Evolutionary conservation across 768 basidiomycete genomes (phyloP).

Genomic region (Mycena floridula): DNA sequence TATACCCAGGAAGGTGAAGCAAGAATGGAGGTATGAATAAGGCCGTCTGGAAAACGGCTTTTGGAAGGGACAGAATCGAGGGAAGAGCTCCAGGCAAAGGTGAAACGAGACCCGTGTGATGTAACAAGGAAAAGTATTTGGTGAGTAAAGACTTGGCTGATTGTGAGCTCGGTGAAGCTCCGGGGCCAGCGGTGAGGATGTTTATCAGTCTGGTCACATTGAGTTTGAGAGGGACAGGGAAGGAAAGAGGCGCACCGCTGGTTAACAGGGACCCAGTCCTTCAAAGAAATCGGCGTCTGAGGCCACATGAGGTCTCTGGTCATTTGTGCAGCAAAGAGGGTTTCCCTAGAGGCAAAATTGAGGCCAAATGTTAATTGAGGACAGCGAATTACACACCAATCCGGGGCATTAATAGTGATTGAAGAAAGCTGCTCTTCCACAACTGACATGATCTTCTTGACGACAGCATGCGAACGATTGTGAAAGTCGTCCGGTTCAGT

Average conservation of each 20-base stretch:
- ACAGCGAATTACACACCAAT: slow-evolving; percentile 34
- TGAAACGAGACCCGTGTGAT: slow-evolving; percentile 47
- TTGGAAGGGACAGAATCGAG: slow-evolving; percentile 23
- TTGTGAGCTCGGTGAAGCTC: too few species aligned
- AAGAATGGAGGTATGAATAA: slow-evolving; percentile 40
- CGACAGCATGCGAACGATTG: slow-evolving; percentile 35
- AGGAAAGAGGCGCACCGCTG: slow-evolving; percentile 42
- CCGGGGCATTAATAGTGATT: slow-evolving; percentile 59
- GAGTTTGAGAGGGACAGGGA: background rate
- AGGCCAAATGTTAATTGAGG: background rate
- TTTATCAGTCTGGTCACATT: slow-evolving; percentile 22
- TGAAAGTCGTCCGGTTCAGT: slow-evolving; percentile 26
- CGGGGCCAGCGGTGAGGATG: slow-evolving; percentile 22
- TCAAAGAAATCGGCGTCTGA: slow-evolving; percentile 39
- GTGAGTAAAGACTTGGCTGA: slow-evolving; percentile 39
- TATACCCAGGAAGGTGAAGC: slow-evolving; percentile 53
- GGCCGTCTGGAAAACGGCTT: slow-evolving; percentile 27
- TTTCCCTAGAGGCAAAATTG: slow-evolving; percentile 40
- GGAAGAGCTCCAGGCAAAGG: slow-evolving; percentile 34
- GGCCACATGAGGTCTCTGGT: slow-evolving; percentile 55
- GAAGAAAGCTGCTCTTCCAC: slow-evolving; percentile 42
- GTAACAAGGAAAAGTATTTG: slow-evolving; percentile 51
- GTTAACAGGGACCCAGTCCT: slow-evolving; percentile 45
- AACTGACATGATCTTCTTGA: slow-evolving; percentile 48
- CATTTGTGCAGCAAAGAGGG: slow-evolving; percentile 50